Conservation (phyloP, 208 protist species). For the Trypanosoma scelopori region DNA sequence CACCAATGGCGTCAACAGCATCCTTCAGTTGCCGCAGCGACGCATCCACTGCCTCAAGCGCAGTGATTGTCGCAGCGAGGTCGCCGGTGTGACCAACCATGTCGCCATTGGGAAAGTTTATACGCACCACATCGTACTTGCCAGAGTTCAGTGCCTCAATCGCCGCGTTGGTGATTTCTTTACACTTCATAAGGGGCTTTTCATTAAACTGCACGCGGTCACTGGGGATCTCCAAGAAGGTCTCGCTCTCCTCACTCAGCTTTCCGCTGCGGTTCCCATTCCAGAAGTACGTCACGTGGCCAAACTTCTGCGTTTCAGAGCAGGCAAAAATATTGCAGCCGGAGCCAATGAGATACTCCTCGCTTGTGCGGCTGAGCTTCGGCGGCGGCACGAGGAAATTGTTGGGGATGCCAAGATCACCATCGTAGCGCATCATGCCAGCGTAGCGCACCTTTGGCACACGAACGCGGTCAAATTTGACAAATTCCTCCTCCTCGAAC, state of each 20-base stretch:
- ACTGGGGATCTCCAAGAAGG: constrained; percentile 90
- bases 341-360: constrained; percentile 87
- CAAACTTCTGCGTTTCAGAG: constrained; percentile 97
- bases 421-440: constrained; percentile 96
- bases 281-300: constrained; percentile 97
- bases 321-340: constrained; percentile 91
- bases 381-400: constrained; percentile 94
- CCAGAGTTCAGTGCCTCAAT: constrained; percentile 90
- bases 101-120: constrained; percentile 95
- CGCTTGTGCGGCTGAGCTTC: constrained; percentile 80
- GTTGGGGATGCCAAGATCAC: constrained; percentile 93
- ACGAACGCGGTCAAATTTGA: constrained; percentile 91
- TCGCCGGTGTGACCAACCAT: constrained; percentile 97
- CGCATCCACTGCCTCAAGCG: constrained; percentile 85
- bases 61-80: constrained; percentile 73
- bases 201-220: constrained; percentile 93
- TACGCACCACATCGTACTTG: constrained; percentile 91
- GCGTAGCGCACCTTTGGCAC: constrained; percentile 91
- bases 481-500: constrained; percentile 93
- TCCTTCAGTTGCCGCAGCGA: constrained; percentile 77
- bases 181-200: constrained; percentile 94
- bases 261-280: constrained; percentile 96
- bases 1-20: constrained; percentile 84
- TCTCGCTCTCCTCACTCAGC: constrained; percentile 85
- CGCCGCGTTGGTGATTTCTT: constrained; percentile 88